Conservation (phyloP, 2,329 filamentous ascomycete species). For the Metarhizium robertsii region DNA sequence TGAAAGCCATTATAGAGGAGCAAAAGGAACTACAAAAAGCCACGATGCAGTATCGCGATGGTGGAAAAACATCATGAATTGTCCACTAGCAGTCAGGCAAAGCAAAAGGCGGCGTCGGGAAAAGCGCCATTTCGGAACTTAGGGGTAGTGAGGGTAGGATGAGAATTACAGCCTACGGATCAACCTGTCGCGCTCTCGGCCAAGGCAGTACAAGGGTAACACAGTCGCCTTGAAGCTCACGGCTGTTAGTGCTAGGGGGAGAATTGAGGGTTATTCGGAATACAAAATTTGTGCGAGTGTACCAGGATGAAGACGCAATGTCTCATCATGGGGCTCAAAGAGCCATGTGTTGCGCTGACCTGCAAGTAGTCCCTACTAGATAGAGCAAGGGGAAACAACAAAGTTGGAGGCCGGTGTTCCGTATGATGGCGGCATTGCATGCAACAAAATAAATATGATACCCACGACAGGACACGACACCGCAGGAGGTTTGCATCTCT, state of each 20-base stretch:
- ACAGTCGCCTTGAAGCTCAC: not conserved
- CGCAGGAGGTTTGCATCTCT: not conserved
- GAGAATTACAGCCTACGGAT: no score
- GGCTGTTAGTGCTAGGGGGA: not conserved
- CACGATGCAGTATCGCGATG: constrained; percentile 5
- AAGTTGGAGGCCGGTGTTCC: not conserved
- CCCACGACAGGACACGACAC: not conserved
- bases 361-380: not conserved
- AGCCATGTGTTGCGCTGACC: not conserved
- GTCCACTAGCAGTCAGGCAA: not conserved
- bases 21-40: constrained; percentile 22
- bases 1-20: constrained; percentile 35
- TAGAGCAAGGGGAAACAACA: not conserved
- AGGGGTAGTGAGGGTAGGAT: not conserved
- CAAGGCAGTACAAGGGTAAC: no score
- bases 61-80: constrained; percentile 1
- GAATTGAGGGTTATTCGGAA: not conserved
- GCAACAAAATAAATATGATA: not conserved
- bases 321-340: not conserved
- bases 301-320: not conserved
- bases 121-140: not conserved
- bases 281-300: not conserved
- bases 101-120: not conserved
- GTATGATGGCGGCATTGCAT: not conserved
- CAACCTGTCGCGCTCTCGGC: no score